Base-by-base conservation (phyloP, 169 alveolate genomes). In the Theileria equi region DNA sequence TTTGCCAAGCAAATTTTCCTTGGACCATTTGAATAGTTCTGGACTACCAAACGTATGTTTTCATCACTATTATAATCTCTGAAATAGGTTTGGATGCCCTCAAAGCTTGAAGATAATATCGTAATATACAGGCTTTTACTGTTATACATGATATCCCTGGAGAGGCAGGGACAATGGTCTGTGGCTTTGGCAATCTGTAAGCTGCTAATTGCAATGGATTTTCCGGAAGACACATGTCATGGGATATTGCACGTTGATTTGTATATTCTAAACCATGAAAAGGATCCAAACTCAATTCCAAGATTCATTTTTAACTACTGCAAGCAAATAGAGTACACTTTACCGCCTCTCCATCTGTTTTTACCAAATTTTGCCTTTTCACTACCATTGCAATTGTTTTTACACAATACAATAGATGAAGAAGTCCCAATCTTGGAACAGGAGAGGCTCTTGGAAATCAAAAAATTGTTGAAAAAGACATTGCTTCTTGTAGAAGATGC, bases 291-390 rank as follows among this genome's bases (percentile, higher is more conserved):
- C 16, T 55, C 49, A 3, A 28, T 55, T 3, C n/a, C 61, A 3
- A 28, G 3, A 3, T 55, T 55, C 66, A 11, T 26, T n/a, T 2
- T 7, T 23, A 43, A 55, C 61, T 55, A 55, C 52, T 11, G 7
- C 52, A 5, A 28, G 3, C 45, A 11, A 13, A 16, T 55, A 16
- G 38, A 8, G 35, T 36, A 21, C 13, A 36, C n/a, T n/a, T 3
- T 55, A 38, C 66, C 66, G 21, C 67, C 67, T 11, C 38, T 74
- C 41, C 61, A 53, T 44, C 66, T 59, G 73, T 29, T 65, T n/a
- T 48, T 74, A 2, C 84, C 84, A 6, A 74, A 74, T 31, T 65
- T 74, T 47, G 69, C 84, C 3, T 64, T 74, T 13, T 25, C 80
- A 6, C 11, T 74, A 54, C 63, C 84, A 16, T 47, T 74, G 65